phyloP scores from a whole-genome alignment of 176 grass and related monocot species.

The Aegilops sharonensis region DNA sequence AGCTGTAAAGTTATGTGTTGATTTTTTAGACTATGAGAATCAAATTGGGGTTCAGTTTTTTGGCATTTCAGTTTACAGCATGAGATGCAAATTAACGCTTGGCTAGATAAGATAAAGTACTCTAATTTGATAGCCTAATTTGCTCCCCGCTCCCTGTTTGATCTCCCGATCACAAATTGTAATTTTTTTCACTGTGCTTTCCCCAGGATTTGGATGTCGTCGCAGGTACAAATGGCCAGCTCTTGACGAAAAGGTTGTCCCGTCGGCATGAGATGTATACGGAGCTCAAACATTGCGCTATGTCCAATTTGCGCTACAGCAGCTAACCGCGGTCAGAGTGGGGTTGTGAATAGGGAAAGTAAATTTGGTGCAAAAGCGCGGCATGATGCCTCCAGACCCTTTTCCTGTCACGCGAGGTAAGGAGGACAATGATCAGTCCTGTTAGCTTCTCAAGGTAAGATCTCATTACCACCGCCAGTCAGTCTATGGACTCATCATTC shows the following conservation, averaged over 20 bases:
- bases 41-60: background rate
- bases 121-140: background rate
- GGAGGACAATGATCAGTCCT: slow-evolving; percentile 26
- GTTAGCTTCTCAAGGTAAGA: background rate
- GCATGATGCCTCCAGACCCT: slow-evolving; percentile 25
- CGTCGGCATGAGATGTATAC: background rate
- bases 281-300: background rate
- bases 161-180: background rate
- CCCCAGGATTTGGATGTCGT: background rate
- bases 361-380: slow-evolving; percentile 2
- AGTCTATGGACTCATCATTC: background rate
- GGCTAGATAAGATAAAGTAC: too few relatives aligned
- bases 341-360: background rate
- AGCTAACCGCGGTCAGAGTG: slow-evolving; percentile 11
- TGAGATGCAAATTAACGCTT: too few relatives aligned
- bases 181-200: background rate
- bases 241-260: background rate
- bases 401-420: slow-evolving; percentile 41
- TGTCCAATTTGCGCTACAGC: background rate
- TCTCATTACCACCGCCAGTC: background rate
- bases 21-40: background rate
- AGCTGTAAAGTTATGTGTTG: background rate
- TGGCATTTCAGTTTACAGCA: too few relatives aligned
- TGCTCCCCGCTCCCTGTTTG: background rate
- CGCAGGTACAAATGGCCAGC: background rate